Base-by-base conservation (phyloP, 148 eudicot species). In the Rhododendron ovatum region DNA sequence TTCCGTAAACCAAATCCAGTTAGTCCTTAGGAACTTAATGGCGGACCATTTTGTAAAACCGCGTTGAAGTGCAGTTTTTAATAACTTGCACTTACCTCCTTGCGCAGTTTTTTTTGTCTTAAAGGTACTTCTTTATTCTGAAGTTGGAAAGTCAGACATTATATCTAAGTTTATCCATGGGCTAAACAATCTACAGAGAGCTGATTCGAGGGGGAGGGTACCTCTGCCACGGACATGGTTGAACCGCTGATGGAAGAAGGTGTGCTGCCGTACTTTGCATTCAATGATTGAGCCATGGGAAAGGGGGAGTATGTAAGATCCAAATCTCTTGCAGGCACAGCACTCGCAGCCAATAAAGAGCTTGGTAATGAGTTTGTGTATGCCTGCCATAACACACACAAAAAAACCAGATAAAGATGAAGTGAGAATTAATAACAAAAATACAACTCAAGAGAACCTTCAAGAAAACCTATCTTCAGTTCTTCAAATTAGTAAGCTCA, bases 181-280 rank as follows among this genome's bases (percentile, higher is more conserved):
- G 33, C 71, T 9, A 22, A 41, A 26, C 24, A 63, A 65, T 63
- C 47, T 48, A 84, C n/a, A 67, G n/a, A 69, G 26, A 79, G 51
- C 63, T 35, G 59, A 53, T 30, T 3, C 11, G 13, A 59, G 77
- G 35, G 77, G 35, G 28, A 74, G 67, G 22, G 41, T 51, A 96
- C 98, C 99, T 96, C 98, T 5, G 94, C 87, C 91, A 96, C 89
- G 35, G 99, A 94, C 88, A 89, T 89, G 86, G 94, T 86, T 33
- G 98, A 91, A 78, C 91, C 91, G 84, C 90, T 89, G 30, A 92
- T 88, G 85, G 99, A 91, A 65, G 98, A 91, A n/a, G 82, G 90
- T 1, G 91, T 83, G 90, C 83, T 93, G 59, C 87, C 90, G 80
- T 92, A 92, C 91, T 93, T 95, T 13, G 92, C 39, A 47, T 93